Conservation (phyloP, 768 basidiomycete species). For the Pisolithus albus region DNA sequence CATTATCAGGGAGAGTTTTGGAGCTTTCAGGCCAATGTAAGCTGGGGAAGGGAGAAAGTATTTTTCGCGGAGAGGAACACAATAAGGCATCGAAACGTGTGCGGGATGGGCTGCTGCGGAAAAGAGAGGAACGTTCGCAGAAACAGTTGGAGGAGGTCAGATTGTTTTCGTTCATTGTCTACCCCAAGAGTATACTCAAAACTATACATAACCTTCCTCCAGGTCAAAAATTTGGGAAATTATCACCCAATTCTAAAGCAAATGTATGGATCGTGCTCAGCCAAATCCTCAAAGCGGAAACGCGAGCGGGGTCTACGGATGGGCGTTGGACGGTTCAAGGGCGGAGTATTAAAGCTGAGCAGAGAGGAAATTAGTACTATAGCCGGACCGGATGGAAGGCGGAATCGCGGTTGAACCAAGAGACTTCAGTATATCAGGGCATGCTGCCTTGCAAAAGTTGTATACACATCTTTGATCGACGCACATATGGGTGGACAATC, state of each 20-base stretch:
- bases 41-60: slow-evolving; percentile 68
- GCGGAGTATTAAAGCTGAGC: slow-evolving; percentile 61
- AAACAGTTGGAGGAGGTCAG: slow-evolving; percentile 63
- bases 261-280: slow-evolving; percentile 41
- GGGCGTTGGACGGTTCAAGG: slow-evolving; percentile 73
- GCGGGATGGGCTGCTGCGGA: slow-evolving; percentile 60
- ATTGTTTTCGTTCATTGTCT: neutral
- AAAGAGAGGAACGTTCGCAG: slow-evolving; percentile 49
- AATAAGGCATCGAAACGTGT: slow-evolving; percentile 67
- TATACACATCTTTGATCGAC: no score
- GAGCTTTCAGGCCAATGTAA: slow-evolving; percentile 64
- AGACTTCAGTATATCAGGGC: neutral
- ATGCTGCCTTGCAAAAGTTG: neutral
- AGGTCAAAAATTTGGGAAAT: slow-evolving; percentile 83
- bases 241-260: slow-evolving; percentile 77
- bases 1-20: slow-evolving; percentile 68
- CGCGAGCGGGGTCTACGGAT: slow-evolving; percentile 63
- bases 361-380: slow-evolving; percentile 48
- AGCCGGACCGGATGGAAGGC: slow-evolving; percentile 15
- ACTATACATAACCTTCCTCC: neutral
- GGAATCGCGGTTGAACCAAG: slow-evolving; percentile 5
- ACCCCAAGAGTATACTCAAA: slow-evolving; percentile 4
- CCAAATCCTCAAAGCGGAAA: slow-evolving; percentile 30
- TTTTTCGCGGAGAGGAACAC: slow-evolving; percentile 53
- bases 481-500: no score